A percentile compares a stretch with the other conserved stretches of the same genome.
Conservation (phyloP, 1,284 basidiomycete genomes). For the Heterobasidion occidentale region DNA sequence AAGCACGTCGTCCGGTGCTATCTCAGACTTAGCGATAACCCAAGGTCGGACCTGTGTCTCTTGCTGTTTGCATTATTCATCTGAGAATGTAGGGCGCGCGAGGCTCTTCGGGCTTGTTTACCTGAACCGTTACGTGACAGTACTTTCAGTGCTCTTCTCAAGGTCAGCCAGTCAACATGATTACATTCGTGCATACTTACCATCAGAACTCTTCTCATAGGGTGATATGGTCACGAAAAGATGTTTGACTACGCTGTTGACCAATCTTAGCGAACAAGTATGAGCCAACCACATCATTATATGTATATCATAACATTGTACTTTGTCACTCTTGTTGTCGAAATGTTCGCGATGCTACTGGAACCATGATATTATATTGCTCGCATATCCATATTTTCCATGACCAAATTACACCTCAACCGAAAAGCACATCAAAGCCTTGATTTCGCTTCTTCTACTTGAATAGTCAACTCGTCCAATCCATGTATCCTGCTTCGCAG, state of each 20-base stretch:
- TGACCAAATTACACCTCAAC: not conserved
- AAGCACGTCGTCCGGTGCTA: conserved; percentile 99
- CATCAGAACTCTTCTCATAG: conserved; percentile 27
- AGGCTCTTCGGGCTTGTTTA: conserved; percentile 94
- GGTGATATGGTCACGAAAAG: conserved; percentile 96
- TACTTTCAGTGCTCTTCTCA: conserved; percentile 87
- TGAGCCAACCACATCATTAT: conserved; percentile 13
- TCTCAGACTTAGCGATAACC: conserved; percentile 91
- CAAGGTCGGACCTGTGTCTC: conserved; percentile 53
- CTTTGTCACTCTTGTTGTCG: not conserved
- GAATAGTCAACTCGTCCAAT: conserved; percentile 81
- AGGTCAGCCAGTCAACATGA: conserved; percentile 36
- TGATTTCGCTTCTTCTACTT: conserved; percentile 47
- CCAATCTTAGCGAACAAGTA: conserved; percentile 72
- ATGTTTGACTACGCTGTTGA: conserved; percentile 90
- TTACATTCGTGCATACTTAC: not conserved
- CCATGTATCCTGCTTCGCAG: conserved; percentile 69
- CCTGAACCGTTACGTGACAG: conserved; percentile 94
- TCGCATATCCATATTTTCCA: too few species aligned
- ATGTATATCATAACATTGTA: not conserved
- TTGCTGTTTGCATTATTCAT: not conserved
- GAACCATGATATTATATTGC: too few species aligned
- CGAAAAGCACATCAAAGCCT: not conserved
- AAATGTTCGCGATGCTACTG: not conserved
- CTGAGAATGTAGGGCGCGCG: conserved; percentile 65